phyloP scores from a whole-genome alignment of 2,329 filamentous ascomycete species.

The Tolypocladium cylindrosporum region DNA sequence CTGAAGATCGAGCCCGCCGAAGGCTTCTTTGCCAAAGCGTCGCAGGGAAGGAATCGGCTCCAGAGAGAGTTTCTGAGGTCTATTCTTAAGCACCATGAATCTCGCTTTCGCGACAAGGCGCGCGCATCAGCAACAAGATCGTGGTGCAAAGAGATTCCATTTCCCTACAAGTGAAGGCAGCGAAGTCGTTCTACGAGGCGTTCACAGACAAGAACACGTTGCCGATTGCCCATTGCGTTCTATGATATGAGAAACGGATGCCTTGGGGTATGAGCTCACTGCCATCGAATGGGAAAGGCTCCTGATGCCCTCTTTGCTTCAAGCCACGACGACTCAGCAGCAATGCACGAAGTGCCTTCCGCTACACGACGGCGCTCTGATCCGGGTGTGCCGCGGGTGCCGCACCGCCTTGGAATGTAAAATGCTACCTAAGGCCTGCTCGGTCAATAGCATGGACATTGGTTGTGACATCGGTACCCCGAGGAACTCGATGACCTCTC shows the following conservation, averaged over 20 bases:
- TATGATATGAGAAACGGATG: slow-evolving; percentile 4
- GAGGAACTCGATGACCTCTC: neutral
- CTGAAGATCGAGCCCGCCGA: neutral
- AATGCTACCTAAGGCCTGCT: too few species aligned
- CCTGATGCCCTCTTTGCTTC: slow-evolving; percentile 1
- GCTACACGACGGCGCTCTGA: too few species aligned
- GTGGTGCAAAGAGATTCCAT: slow-evolving; percentile 5
- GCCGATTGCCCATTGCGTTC: slow-evolving; percentile 3
- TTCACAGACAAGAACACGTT: slow-evolving; percentile 4
- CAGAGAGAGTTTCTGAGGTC: slow-evolving; percentile 1
- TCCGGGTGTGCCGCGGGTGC: too few species aligned
- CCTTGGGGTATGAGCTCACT: neutral
- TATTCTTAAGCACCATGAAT: slow-evolving; percentile 3
- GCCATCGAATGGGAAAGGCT: slow-evolving; percentile 1
- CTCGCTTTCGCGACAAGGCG: slow-evolving; percentile 2
- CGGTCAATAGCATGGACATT: too few species aligned
- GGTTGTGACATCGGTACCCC: too few species aligned
- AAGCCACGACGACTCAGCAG: slow-evolving; percentile 1
- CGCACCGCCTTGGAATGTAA: too few species aligned
- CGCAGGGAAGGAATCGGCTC: too few species aligned
- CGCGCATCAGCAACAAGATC: slow-evolving; percentile 3
- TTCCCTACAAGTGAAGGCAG: slow-evolving; percentile 3
- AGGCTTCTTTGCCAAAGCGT: too few species aligned
- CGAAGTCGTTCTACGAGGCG: neutral
- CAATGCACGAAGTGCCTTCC: neutral